These are phyloP conservation scores for Mucor racemosus DNA, from an alignment of 371 early-diverging fungal genomes.

Conservation along the genomic window DNA sequence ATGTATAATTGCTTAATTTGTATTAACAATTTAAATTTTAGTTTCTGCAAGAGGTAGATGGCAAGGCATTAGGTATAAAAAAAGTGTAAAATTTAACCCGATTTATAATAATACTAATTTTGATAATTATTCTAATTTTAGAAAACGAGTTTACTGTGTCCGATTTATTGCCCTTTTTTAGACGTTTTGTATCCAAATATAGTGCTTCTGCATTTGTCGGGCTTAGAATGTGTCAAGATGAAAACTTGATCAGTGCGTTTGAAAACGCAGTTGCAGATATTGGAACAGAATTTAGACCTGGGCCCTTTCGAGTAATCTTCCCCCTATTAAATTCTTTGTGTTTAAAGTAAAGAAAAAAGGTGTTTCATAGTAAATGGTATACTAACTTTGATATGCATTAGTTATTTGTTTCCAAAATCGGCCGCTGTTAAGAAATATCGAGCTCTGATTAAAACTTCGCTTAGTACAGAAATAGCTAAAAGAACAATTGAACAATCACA, in stretches of 20 bases:
- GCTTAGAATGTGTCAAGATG: constrained; percentile 11
- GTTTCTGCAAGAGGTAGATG: constrained; percentile 8
- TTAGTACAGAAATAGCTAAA: constrained; percentile 6
- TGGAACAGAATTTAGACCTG: constrained; percentile 20
- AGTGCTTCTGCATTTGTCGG: constrained; percentile 30
- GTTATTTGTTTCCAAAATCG: constrained; percentile 9
- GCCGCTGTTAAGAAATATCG: not conserved
- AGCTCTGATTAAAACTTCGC: constrained; percentile 13
- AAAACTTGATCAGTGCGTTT: constrained; percentile 18
- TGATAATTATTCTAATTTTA: not conserved
- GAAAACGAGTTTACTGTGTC: not conserved
- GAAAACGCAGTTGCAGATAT: constrained; percentile 18
- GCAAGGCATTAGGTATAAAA: not conserved
- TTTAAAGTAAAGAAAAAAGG: constrained; percentile 17
- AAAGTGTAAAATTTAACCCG: not conserved
- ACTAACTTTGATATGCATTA: not conserved
- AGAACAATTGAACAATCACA: constrained; percentile 1
- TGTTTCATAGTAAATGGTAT: too few relatives aligned
- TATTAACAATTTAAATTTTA: not conserved
- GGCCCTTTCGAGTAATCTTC: constrained; percentile 22
- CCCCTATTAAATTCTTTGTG: constrained; percentile 35
- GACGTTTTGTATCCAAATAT: constrained; percentile 21
- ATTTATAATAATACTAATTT: not conserved
- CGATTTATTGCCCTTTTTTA: constrained; percentile 19
- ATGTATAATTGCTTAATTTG: too few relatives aligned